Base-by-base conservation (phyloP, 2,329 filamentous ascomycete genomes). In the Ceratocystis variospora region DNA sequence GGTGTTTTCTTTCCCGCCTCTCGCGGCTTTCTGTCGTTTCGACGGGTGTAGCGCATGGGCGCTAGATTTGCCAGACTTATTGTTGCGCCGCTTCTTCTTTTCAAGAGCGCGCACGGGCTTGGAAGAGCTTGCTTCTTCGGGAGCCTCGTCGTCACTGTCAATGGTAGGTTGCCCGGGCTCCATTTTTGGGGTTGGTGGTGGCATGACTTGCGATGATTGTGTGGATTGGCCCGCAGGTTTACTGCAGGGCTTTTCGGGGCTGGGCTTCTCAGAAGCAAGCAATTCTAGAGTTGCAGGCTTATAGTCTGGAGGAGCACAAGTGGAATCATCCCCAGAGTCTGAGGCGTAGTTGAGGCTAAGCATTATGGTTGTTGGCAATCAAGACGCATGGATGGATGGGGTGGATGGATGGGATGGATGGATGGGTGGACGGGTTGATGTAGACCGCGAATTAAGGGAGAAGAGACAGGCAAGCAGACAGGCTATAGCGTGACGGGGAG, bases 61-160 rank as follows among this genome's bases (percentile, higher is more conserved):
- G 41, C 31, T 62, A 12, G 41, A 28, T 25, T 67, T 67, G 37
- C 37, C 4, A 19, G 50, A 31, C 41, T 57, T 65, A 33, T 67
- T 67, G 25, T 53, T 63, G 37, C 66, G 66, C 31, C 63, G 57
- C 15, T 67, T 64, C 50, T 44, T 55, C 55, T 63, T 64, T 17
- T 53, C 63, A n/a, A 67, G 62, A 50, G 61, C 65, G 17, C 48
- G 61, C 19, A 67, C 65, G 4, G 65, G 65, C 25, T 67, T 62
- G 22, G 61, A 59, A 2, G 63, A 65, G n/a, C 57, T 37, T 17
- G 48, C 31, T 65, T 65, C 63, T n/a, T 67, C 66, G 31, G 66
- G 66, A 7, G 62, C 63, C 7, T 67, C 59, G 61, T 67, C 44
- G 17, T 67, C 53, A 22, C 37, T 61, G 28, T 44, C 19, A 3